These are phyloP conservation scores for Fusarium keratoplasticum DNA, from an alignment of 2,329 filamentous ascomycete genomes.

Conservation along the genomic window DNA sequence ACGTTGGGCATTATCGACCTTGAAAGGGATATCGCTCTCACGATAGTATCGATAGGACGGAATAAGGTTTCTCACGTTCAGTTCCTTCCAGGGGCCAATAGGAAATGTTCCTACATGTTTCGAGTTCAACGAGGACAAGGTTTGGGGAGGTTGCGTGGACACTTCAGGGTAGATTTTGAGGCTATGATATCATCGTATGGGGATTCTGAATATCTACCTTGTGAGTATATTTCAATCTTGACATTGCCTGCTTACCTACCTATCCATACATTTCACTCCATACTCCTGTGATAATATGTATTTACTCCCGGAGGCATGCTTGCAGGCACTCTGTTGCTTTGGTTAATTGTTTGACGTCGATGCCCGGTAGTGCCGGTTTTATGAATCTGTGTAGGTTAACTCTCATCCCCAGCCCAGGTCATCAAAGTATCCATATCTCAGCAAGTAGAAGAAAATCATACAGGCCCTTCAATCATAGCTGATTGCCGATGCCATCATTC, in stretches of 20 bases:
- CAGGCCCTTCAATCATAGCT: not conserved
- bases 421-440: not conserved
- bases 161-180: not conserved
- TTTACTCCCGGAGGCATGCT: not conserved
- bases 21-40: not conserved
- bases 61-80: not conserved
- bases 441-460: not conserved
- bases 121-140: not conserved
- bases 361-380: no score
- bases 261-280: not conserved
- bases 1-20: constrained; percentile 2
- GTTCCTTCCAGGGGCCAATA: not conserved
- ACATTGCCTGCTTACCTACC: not conserved
- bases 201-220: not conserved
- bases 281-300: not conserved
- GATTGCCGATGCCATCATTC: not conserved
- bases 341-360: not conserved
- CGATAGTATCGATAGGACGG: not conserved
- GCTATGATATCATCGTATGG: not conserved
- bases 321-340: not conserved
- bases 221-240: not conserved
- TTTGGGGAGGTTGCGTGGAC: not conserved
- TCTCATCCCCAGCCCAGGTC: not conserved
- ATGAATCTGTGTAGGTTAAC: not conserved
- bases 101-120: not conserved